Percentiles rank a stretch among this genome's conserved stretches.
Evolutionary conservation across 306 rosid genomes (phyloP).

Genomic region (Fragaria iinumae): DNA sequence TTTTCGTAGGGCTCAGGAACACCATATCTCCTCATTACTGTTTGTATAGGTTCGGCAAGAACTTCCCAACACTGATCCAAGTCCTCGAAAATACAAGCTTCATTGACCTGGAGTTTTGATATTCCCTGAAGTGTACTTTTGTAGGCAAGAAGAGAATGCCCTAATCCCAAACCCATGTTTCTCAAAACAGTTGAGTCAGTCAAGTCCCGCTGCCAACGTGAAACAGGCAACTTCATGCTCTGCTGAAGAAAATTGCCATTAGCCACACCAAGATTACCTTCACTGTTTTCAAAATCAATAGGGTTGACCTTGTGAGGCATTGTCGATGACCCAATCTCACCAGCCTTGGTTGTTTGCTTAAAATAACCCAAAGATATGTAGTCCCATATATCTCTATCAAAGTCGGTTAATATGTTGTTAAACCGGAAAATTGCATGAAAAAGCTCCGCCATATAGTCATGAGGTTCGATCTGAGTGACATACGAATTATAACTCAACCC

Average conservation of each 20-base stretch:
- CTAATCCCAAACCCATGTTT: slow-evolving; percentile 84
- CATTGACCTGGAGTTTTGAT: slow-evolving; percentile 82
- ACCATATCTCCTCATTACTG: slow-evolving; percentile 91
- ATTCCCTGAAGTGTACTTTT: slow-evolving; percentile 86
- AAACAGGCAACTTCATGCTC: slow-evolving; percentile 82
- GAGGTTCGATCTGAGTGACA: slow-evolving; percentile 86
- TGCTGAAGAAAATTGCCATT: slow-evolving; percentile 69
- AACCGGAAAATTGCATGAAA: slow-evolving; percentile 63
- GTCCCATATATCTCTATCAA: slow-evolving; percentile 87
- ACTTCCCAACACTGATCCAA: slow-evolving; percentile 90
- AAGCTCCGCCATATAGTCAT: slow-evolving; percentile 87
- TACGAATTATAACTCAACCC: slow-evolving; percentile 62
- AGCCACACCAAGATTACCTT: slow-evolving; percentile 92
- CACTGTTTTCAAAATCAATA: slow-evolving; percentile 91
- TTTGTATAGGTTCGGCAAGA: slow-evolving; percentile 96
- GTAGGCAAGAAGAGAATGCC: slow-evolving; percentile 91
- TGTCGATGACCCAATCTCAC: slow-evolving; percentile 87
- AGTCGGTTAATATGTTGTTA: slow-evolving; percentile 73
- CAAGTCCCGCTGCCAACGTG: slow-evolving; percentile 82
- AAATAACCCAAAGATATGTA: slow-evolving; percentile 75
- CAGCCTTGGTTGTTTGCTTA: slow-evolving; percentile 43
- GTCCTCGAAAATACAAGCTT: slow-evolving; percentile 69
- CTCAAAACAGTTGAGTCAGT: slow-evolving; percentile 93
- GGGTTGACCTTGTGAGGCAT: slow-evolving; percentile 98
- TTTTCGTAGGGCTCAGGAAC: slow-evolving; percentile 96